Conservation (phyloP, 768 basidiomycete genomes). For the Termitomyces sp. region DNA sequence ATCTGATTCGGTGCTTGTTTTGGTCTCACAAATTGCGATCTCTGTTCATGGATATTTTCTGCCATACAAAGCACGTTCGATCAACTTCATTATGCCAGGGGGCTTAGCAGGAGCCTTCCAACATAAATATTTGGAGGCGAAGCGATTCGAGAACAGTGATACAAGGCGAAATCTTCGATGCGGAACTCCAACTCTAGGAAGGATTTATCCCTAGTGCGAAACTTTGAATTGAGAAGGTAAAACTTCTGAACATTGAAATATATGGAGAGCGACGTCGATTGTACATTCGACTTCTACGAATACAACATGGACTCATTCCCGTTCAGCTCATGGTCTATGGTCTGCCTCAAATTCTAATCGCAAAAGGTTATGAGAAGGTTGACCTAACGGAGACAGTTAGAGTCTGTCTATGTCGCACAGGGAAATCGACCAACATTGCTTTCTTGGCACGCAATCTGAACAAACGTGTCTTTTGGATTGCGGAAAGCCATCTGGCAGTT, state of each 20-base stretch:
- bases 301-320: not conserved
- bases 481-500: conserved; percentile 34
- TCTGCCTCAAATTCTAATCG: not conserved
- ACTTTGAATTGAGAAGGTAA: not conserved
- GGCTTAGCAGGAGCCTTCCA: too few relatives aligned
- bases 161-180: not conserved
- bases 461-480: conserved; percentile 26
- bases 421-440: not conserved
- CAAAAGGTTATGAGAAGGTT: not conserved
- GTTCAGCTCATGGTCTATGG: not conserved
- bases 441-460: conserved; percentile 25
- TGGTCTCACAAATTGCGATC: too few relatives aligned
- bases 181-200: not conserved
- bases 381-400: not conserved
- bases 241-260: not conserved
- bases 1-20: too few relatives aligned
- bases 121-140: too few relatives aligned
- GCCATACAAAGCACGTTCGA: not conserved
- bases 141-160: not conserved
- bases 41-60: not conserved
- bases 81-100: too few relatives aligned
- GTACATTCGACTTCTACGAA: not conserved
- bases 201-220: not conserved
- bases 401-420: not conserved
- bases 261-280: not conserved